Evolutionary conservation across 73 alveolate species (phyloP).

Genomic region (Tetrahymena thermophila): DNA sequence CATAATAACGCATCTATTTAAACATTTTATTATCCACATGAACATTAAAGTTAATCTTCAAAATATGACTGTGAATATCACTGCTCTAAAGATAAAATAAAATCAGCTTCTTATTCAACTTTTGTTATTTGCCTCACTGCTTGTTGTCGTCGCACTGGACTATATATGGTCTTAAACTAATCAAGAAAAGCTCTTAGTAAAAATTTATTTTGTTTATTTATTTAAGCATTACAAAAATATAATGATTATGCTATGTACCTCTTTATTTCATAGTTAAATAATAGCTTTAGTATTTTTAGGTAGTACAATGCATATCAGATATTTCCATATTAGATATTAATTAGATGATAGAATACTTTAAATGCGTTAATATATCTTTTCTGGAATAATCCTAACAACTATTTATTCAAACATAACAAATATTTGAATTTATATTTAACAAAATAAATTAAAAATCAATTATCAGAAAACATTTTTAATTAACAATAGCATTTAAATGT

Average conservation of each 20-base stretch:
- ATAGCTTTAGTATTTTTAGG: too few relatives aligned
- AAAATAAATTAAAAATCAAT: too few relatives aligned
- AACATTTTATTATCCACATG: constrained; percentile 40
- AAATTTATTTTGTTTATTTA: not conserved
- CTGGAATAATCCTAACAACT: not conserved
- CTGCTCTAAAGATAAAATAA: not conserved
- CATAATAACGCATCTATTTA: constrained; percentile 39
- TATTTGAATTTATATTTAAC: too few relatives aligned
- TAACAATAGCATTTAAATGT: too few relatives aligned
- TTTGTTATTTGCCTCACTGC: constrained; percentile 28
- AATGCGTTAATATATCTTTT: not conserved
- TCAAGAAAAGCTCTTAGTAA: constrained; percentile 39
- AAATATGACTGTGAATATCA: constrained; percentile 24
- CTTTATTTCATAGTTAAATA: too few relatives aligned
- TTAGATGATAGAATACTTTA: not conserved
- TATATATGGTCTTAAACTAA: constrained; percentile 39
- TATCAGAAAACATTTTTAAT: too few relatives aligned
- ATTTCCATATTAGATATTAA: not conserved
- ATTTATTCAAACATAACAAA: not conserved
- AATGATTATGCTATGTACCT: not conserved
- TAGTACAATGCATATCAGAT: not conserved
- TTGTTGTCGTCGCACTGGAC: constrained; percentile 29
- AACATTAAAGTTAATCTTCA: not conserved
- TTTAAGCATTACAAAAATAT: too few relatives aligned
- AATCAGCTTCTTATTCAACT: constrained; percentile 24